Percentiles rank a stretch among this genome's conserved stretches.
Evolutionary conservation across 1,284 basidiomycete species (phyloP).

Genomic region (Ceratobasidium sp.): DNA sequence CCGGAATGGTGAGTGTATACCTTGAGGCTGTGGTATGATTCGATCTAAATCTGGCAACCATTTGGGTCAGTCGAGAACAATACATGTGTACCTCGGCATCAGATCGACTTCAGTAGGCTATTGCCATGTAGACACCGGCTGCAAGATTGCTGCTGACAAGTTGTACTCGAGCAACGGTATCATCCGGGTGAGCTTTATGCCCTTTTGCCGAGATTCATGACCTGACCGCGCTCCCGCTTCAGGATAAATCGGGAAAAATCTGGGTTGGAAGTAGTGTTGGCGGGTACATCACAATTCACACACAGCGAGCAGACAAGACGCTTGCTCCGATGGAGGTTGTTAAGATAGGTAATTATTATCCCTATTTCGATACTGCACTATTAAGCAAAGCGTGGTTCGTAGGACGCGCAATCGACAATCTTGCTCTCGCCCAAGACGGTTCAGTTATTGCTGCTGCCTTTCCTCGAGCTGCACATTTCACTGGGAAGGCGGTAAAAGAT

Average conservation of each 20-base stretch:
- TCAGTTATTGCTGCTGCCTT: conserved; percentile 56
- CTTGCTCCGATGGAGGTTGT: conserved; percentile 63
- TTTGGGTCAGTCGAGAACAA: conserved; percentile 52
- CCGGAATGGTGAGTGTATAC: conserved; percentile 61
- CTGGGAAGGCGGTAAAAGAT: conserved; percentile 58
- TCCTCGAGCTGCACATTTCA: conserved; percentile 51
- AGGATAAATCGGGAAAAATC: conserved; percentile 61
- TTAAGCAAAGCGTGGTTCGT: not conserved
- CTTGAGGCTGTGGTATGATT: too few relatives aligned
- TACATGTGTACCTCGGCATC: conserved; percentile 48
- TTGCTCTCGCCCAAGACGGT: conserved; percentile 47
- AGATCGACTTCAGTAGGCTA: conserved; percentile 63
- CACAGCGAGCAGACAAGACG: conserved; percentile 65
- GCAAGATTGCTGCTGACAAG: conserved; percentile 63
- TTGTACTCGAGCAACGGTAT: conserved; percentile 69
- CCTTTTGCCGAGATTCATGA: not conserved
- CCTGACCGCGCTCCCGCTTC: conserved; percentile 46
- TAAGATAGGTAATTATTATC: conserved; percentile 55
- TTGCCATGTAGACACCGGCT: conserved; percentile 67
- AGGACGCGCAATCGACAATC: conserved; percentile 11
- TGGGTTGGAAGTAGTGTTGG: conserved; percentile 62
- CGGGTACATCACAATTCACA: conserved; percentile 65
- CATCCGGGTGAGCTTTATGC: conserved; percentile 52
- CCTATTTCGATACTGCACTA: not conserved
- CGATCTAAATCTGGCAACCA: conserved; percentile 1